phyloP scores from a whole-genome alignment of 768 basidiomycete genomes.

The Lactarius hatsudake region DNA sequence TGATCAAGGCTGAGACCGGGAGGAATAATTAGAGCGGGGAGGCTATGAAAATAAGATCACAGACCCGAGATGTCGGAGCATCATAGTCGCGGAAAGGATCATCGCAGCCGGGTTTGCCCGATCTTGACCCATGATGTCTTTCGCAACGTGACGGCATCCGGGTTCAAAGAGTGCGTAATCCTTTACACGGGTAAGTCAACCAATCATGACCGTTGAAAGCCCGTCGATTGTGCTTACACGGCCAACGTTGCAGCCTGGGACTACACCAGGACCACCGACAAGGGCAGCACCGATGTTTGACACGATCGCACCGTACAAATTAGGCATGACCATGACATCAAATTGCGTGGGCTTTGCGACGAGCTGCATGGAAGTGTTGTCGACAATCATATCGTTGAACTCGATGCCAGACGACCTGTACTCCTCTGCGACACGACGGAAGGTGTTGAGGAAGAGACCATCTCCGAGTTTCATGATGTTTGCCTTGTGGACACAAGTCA shows the following conservation, averaged over 20 bases:
- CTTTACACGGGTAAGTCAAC: constrained; percentile 36
- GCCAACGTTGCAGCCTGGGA: constrained; percentile 97
- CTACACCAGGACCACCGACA: constrained; percentile 96
- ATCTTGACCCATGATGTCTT: constrained; percentile 95
- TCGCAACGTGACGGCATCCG: constrained; percentile 93
- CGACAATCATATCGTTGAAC: constrained; percentile 98
- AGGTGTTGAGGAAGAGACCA: constrained; percentile 97
- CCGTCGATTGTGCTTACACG: constrained; percentile 52
- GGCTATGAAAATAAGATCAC: constrained; percentile 32
- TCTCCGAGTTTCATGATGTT: constrained; percentile 99
- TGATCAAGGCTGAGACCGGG: constrained; percentile 66
- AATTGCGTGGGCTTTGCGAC: constrained; percentile 95
- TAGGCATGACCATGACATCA: constrained; percentile 99
- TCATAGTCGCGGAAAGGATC: constrained; percentile 96
- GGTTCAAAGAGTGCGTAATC: constrained; percentile 99
- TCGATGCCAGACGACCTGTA: constrained; percentile 91
- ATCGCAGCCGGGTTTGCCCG: constrained; percentile 97
- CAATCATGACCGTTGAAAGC: background rate
- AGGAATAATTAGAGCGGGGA: constrained; percentile 18
- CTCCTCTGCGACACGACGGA: constrained; percentile 94
- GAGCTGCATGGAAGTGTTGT: constrained; percentile 99
- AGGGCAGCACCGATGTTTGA: constrained; percentile 99
- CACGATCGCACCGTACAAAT: constrained; percentile 94
- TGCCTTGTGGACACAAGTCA: constrained; percentile 99
- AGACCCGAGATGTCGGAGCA: constrained; percentile 94